Percentiles rank a stretch among this genome's conserved stretches.
These are phyloP conservation scores for Penicillium thymicola DNA, from an alignment of 2,329 filamentous ascomycete species.

Conservation along the genomic window DNA sequence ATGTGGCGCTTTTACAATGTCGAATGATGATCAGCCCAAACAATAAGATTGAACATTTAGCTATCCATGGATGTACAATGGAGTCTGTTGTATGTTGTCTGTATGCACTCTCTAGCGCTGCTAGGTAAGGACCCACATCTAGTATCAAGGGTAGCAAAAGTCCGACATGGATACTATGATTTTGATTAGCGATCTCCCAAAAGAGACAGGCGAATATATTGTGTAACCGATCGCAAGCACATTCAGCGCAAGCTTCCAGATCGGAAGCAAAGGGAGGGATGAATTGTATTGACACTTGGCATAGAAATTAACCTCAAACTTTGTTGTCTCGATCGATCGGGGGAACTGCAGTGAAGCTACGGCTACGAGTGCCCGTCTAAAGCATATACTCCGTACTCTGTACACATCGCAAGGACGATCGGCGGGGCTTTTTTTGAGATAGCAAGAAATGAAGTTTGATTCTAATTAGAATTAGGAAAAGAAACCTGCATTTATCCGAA, in stretches of 20 bases:
- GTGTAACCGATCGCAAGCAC: not conserved
- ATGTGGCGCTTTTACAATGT: not conserved
- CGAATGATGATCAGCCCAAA: not conserved
- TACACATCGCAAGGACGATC: slow-evolving; percentile 11
- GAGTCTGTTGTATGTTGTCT: not conserved
- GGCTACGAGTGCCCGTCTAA: slow-evolving; percentile 5
- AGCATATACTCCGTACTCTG: not conserved
- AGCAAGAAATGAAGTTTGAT: not conserved
- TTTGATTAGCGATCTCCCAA: not conserved
- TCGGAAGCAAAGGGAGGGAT: not conserved
- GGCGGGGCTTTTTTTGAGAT: not conserved
- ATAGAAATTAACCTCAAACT: slow-evolving; percentile 18
- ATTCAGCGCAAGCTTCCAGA: not conserved
- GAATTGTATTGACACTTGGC: not conserved
- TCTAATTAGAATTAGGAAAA: not conserved
- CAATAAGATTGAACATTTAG: not conserved
- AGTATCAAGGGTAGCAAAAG: not conserved
- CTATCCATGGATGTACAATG: not conserved
- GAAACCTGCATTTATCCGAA: not conserved
- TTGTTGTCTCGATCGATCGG: slow-evolving; percentile 22
- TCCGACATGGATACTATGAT: not conserved
- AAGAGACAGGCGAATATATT: not conserved
- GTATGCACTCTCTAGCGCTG: not conserved
- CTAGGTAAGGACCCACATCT: not conserved
- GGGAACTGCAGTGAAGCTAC: slow-evolving; percentile 15